Evolutionary conservation across 2,329 filamentous ascomycete species (phyloP), one percentile per base, ranked within the genome.

Genomic region (Nannizziopsis barbatae): DNA sequence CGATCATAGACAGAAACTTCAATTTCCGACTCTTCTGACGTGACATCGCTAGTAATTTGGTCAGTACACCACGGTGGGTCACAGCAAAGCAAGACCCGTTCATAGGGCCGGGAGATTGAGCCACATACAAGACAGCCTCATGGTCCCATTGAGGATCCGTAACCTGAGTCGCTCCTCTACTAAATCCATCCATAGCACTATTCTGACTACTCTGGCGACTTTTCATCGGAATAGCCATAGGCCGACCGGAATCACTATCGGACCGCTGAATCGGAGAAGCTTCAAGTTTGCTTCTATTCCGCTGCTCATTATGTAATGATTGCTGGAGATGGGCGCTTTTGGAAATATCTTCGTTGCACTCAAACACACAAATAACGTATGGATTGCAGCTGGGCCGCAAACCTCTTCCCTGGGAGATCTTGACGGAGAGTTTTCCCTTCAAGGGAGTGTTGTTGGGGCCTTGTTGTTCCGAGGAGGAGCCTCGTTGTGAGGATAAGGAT

Each of bases 191-290:
- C 32, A 77, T 75, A 55, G 83, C 73, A 60, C 90, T 94, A 49
- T 89, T 95, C 68, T 90, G 89, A 70, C 90, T 96, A 69, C 90
- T 96, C 64, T 96, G 92, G 48, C 92, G 82, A 65, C 89, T 96
- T 60, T 84, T 83, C 87, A 96, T 95, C 1, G 92, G 92, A 56
- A 98, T 96, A 30, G 88, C 86, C 81, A 95, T 90, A 12, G 88
- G 78, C 45, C 83, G 79, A 22, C 88, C 86, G 27, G 83, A 83
- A 58, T 94, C 87, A 62, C 86, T 92, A 50, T 82, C 84, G 53
- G 84, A 80, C 50, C 83, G 76, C 58, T 80, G 76, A 50, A 83
- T 81, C 0, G 79, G 71, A 49, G 81, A 73, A 11, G 51, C 45
- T 35, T 53, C 51, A 9, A 53, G 42, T 11, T 49, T 47, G n/a